Conservation (phyloP, 768 basidiomycete genomes). For the Krasilnikovozyma curviuscula region DNA sequence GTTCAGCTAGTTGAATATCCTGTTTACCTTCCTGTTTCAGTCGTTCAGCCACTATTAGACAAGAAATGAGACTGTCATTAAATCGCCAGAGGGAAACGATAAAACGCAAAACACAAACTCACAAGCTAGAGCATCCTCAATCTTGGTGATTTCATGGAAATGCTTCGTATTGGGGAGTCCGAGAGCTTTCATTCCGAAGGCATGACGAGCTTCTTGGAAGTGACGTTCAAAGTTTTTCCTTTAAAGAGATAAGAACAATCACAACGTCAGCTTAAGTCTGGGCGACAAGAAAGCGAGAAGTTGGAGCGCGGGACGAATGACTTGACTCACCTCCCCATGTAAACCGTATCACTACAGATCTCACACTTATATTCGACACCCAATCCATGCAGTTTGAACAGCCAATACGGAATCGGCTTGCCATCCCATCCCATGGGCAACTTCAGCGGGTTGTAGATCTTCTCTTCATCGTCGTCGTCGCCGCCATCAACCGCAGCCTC, state of each 20-base stretch:
- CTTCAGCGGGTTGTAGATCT: slow-evolving; percentile 95
- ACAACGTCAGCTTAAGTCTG: neutral
- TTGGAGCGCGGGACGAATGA: neutral
- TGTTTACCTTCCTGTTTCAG: slow-evolving; percentile 90
- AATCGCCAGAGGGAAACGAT: neutral
- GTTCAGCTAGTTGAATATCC: slow-evolving; percentile 80
- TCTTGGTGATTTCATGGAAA: slow-evolving; percentile 94
- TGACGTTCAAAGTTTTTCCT: slow-evolving; percentile 93
- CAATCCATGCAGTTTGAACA: slow-evolving; percentile 91
- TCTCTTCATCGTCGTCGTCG: slow-evolving; percentile 82
- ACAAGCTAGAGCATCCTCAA: slow-evolving; percentile 89
- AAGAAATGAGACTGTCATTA: no score
- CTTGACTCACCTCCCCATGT: slow-evolving; percentile 65
- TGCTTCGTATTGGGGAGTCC: slow-evolving; percentile 97
- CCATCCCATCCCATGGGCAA: slow-evolving; percentile 95
- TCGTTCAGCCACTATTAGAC: slow-evolving; percentile 67
- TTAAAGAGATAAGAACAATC: neutral
- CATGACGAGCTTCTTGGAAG: slow-evolving; percentile 93
- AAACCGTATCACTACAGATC: slow-evolving; percentile 89
- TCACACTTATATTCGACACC: slow-evolving; percentile 97
- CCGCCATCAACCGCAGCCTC: slow-evolving; percentile 33
- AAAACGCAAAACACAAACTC: slow-evolving; percentile 26
- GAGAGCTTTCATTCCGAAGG: slow-evolving; percentile 92
- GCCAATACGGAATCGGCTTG: slow-evolving; percentile 96
- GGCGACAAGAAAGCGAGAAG: neutral